Evolutionary conservation across 305 asterid genomes (phyloP), one percentile per base, ranked within the genome.

Genomic region (Salvia sclarea): DNA sequence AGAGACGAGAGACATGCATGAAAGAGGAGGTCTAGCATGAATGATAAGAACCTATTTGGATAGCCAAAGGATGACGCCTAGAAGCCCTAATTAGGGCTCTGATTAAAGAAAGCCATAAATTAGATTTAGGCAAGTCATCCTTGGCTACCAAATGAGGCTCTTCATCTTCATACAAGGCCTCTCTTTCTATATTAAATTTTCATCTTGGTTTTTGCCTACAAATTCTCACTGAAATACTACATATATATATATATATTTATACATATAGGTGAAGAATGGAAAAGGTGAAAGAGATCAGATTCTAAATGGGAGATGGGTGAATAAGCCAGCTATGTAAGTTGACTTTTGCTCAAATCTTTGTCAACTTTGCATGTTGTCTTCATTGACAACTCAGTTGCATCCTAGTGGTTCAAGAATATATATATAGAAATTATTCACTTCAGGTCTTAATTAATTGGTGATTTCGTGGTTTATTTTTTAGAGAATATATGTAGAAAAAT

Each of bases 61-160:
- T 72, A 78, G 76, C 72, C 80, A 68, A 45, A 5, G 70, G 78
- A 81, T 47, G 79, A 66, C 69, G 78, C 82, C 79, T 71, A 71
- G 28, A 84, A 53, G 41, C 52, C 64, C 18, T 0, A 54, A 41
- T 2, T 37, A 44, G 41, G 61, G 43, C 33, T 54, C 0, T 7
- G 7, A 21, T 6, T n/a, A n/a, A 33, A 69, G 45, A 64, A 64
- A 49, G 38, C 64, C 82, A 21, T 57, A 53, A 33, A 4, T 35
- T 40, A 66, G 41, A 75, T 64, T 63, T 81, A 83, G 86, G 88
- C 84, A 81, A 81, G 84, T 78, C 81, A 81, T 83, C 84, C 85
- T 83, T 83, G 86, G 86, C 88, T 83, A 76, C 72, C 85, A 72
- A 77, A 83, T 72, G 10, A 68, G 77, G 50, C 65, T 75, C 88